Evolutionary conservation across 2,329 filamentous ascomycete genomes (phyloP).

Genomic region (Aureobasidium sp.): DNA sequence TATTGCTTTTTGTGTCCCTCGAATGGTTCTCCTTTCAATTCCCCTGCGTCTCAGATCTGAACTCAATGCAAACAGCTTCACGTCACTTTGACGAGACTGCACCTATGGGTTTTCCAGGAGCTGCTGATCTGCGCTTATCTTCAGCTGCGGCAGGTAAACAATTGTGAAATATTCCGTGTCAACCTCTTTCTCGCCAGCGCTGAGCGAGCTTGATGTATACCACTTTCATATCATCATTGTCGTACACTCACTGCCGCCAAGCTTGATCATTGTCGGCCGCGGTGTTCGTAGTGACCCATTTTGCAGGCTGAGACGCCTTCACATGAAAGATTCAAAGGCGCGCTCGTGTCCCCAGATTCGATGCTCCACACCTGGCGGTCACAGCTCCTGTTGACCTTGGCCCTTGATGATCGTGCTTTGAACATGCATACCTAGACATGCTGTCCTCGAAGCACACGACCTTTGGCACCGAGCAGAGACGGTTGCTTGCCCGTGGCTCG

Average conservation of each 20-base stretch:
- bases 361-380: constrained; percentile 1
- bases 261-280: not conserved
- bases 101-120: not conserved
- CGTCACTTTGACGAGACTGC: not conserved
- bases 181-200: not conserved
- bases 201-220: not conserved
- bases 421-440: not conserved
- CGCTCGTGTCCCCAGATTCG: constrained; percentile 3
- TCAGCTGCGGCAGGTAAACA: not conserved
- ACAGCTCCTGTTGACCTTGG: not conserved
- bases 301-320: not conserved
- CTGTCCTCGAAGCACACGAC: not conserved
- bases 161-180: not conserved
- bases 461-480: not conserved
- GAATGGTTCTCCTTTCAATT: not conserved
- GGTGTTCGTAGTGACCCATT: not conserved
- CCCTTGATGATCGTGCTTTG: not conserved
- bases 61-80: not conserved
- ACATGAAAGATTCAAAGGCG: not conserved
- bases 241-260: not conserved
- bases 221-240: not conserved
- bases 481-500: not conserved
- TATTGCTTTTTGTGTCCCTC: not conserved
- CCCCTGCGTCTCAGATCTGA: not conserved
- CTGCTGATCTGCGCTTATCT: constrained; percentile 9